Base-by-base conservation (phyloP, 179 eudicot genomes). In the Pouteria campechiana region DNA sequence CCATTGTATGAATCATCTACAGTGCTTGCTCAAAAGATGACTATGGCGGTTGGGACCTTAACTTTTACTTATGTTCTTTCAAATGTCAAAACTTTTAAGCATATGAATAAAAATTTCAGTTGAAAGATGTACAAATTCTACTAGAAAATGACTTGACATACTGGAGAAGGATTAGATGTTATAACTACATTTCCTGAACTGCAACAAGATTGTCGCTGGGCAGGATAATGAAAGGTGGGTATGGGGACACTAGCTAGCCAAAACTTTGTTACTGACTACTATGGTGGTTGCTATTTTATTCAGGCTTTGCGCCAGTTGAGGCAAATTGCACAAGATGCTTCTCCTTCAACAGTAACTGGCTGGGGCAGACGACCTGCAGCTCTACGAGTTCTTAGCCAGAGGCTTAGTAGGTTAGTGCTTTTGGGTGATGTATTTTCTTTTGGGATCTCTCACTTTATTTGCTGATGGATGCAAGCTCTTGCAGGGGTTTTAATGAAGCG, bases 401-500 rank as follows among this genome's bases (percentile, higher is more conserved):
- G 96, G 63, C 36, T 87, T 54, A 83, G 67, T 73, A 81, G 78
- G 95, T 81, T 52, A 9, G 70, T 46, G n/a, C 15, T 2, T 37
- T 58, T 21, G 12, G 14, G 20, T 22, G 2, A 2, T 17, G 5
- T 37, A 1, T 0, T 13, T 19, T 0, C 17, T 50, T 7, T 16
- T 32, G 4, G 5, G 17, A 13, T 2, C 20, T 1, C 44, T 15
- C 32, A 8, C 7, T 37, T 17, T 20, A 7, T 27, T 8, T 7
- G 25, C 17, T 32, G 21, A 18, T 9, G 25, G 19, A 14, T 7
- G 19, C 18, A 11, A 25, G 8, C 5, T 41, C 38, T 24, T 43
- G n/a, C 73, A 83, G 96, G 75, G 90, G 96, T 49, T 87, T 87
- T 52, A 87, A 87, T 16, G 96, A 87, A 73, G 90, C 96, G 25